Evolutionary conservation across 202 grass and related monocot genomes (phyloP).

Genomic region (Schoenoplectus tabernaemontani): DNA sequence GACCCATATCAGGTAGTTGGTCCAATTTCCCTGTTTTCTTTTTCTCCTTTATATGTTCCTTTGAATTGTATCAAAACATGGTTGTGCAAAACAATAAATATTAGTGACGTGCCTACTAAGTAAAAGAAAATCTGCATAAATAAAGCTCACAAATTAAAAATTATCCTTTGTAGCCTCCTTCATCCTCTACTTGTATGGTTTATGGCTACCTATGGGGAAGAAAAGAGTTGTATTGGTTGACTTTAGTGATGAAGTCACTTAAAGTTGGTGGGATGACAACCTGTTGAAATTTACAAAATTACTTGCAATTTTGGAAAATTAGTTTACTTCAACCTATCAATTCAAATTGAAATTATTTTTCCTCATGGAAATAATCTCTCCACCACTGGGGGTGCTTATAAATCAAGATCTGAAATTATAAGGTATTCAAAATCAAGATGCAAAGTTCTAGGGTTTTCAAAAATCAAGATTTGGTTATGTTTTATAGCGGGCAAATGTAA

Average conservation of each 20-base stretch:
- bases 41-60: neutral
- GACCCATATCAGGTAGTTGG: slow-evolving; percentile 79
- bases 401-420: neutral
- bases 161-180: neutral
- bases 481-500: neutral
- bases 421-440: neutral
- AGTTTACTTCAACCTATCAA: neutral
- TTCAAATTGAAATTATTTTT: slow-evolving; percentile 5
- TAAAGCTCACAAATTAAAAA: neutral
- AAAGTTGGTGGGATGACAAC: neutral
- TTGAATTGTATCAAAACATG: neutral
- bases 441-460: neutral
- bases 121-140: neutral
- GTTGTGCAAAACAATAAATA: neutral
- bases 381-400: neutral
- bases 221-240: too few species aligned
- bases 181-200: neutral
- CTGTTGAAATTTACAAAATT: neutral
- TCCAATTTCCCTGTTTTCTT: neutral
- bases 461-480: neutral
- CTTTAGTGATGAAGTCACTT: neutral
- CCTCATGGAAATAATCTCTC: neutral
- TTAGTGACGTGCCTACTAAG: neutral
- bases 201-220: too few species aligned
- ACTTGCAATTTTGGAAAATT: neutral